phyloP scores from a whole-genome alignment of 192 early-diverging fungal species.

The Coemansia javaensis region DNA sequence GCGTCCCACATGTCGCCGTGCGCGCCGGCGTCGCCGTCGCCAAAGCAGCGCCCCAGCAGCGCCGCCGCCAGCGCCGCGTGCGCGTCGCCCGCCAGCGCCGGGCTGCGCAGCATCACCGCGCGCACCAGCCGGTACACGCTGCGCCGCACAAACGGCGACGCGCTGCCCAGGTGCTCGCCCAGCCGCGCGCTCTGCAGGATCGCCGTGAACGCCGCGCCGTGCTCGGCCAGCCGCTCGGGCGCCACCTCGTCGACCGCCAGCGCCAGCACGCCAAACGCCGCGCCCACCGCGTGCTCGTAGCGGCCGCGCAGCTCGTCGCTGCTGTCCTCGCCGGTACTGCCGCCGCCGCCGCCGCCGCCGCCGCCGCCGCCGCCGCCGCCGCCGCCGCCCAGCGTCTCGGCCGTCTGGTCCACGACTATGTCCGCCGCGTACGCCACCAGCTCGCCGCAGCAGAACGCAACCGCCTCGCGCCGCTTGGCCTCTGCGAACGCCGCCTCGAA shows the following conservation, averaged over 20 bases:
- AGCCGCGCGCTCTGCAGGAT: slow-evolving; percentile 10
- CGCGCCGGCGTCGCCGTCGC: slow-evolving; percentile 65
- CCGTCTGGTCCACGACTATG: slow-evolving; percentile 67
- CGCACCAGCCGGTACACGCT: slow-evolving; percentile 32
- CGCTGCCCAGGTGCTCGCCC: slow-evolving; percentile 12
- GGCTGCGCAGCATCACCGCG: slow-evolving; percentile 28
- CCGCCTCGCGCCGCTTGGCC: slow-evolving; percentile 67
- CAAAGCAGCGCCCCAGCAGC: slow-evolving; percentile 65
- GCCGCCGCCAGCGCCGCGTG: slow-evolving; percentile 50
- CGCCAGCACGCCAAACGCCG: slow-evolving; percentile 32
- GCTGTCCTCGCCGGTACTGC: slow-evolving; percentile 13
- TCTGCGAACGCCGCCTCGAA: slow-evolving; percentile 72
- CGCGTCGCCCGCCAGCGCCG: slow-evolving; percentile 38
- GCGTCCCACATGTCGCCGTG: slow-evolving; percentile 87
- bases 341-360: no score
- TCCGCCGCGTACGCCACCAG: slow-evolving; percentile 67
- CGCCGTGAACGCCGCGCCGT: slow-evolving; percentile 32
- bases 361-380: no score
- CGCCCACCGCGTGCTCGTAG: slow-evolving; percentile 37
- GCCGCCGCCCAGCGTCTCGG: slow-evolving; percentile 79
- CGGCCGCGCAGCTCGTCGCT: slow-evolving; percentile 40
- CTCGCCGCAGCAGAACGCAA: slow-evolving; percentile 73
- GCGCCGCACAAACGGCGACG: slow-evolving; percentile 32
- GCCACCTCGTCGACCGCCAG: slow-evolving; percentile 31
- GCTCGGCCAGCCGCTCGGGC: slow-evolving; percentile 8